These are phyloP conservation scores for Codiaeum variegatum DNA, from an alignment of 441 rosid species.

Conservation along the genomic window DNA sequence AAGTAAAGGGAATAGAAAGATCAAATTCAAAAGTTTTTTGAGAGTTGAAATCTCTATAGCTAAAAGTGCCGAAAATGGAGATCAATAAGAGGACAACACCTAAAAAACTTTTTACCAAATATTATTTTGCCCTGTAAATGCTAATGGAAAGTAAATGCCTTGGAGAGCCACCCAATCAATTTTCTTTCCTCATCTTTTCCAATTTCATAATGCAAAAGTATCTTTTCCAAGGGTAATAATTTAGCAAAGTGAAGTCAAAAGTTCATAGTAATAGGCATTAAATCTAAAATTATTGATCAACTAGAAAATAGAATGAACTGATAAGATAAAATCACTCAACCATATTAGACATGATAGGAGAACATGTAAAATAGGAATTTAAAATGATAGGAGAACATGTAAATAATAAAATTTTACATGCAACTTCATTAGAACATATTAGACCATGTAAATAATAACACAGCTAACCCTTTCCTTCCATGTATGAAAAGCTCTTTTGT, in stretches of 20 bases:
- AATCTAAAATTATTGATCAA: not conserved
- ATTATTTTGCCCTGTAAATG: constrained; percentile 73
- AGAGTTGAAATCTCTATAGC: not conserved
- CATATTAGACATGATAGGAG: no score
- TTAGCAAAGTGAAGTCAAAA: constrained; percentile 12
- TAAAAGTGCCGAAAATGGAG: constrained; percentile 2
- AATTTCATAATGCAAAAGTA: constrained; percentile 79
- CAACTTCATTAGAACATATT: no score
- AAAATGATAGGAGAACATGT: no score
- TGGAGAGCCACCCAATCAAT: constrained; percentile 85
- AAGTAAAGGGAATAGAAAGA: not conserved
- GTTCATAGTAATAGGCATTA: not conserved
- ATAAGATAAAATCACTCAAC: constrained; percentile 18
- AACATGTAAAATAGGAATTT: no score
- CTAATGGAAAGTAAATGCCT: constrained; percentile 69
- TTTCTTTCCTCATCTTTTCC: constrained; percentile 77
- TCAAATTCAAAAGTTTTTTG: not conserved
- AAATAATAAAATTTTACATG: no score
- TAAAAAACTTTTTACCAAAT: constrained; percentile 68
- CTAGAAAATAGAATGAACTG: constrained; percentile 4
- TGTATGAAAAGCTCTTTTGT: no score
- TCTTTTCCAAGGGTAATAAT: constrained; percentile 29
- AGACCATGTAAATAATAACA: no score
- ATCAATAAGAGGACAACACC: constrained; percentile 32
- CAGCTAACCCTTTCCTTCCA: no score